phyloP scores from a whole-genome alignment of 371 early-diverging fungal species.

The Circinella umbellata region DNA sequence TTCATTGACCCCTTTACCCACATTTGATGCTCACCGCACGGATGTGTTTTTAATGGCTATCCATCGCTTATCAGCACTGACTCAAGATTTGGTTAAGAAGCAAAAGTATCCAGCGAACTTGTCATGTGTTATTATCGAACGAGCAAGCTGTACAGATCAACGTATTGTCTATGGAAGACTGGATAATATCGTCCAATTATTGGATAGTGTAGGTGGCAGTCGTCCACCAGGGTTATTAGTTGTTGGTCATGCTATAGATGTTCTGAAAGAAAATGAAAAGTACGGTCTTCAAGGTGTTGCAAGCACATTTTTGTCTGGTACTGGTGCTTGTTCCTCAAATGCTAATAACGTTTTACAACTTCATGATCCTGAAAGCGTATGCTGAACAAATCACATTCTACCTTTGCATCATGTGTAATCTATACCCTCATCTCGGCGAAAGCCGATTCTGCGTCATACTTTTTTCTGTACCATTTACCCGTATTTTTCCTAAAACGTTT shows the following conservation, averaged over 20 bases:
- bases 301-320: slow-evolving; percentile 19
- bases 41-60: slow-evolving; percentile 91
- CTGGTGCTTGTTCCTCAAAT: not conserved
- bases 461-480: no score
- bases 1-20: slow-evolving; percentile 61
- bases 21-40: slow-evolving; percentile 70
- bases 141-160: slow-evolving; percentile 77
- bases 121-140: slow-evolving; percentile 78
- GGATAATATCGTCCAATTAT: slow-evolving; percentile 58
- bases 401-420: no score
- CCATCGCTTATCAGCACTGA: slow-evolving; percentile 67
- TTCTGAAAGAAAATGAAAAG: slow-evolving; percentile 39
- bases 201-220: slow-evolving; percentile 71
- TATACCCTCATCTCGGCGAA: no score
- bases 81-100: slow-evolving; percentile 54
- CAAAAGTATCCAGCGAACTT: slow-evolving; percentile 66
- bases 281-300: slow-evolving; percentile 40
- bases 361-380: slow-evolving; percentile 53
- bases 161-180: slow-evolving; percentile 67
- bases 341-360: slow-evolving; percentile 31
- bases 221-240: slow-evolving; percentile 80
- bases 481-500: no score
- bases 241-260: slow-evolving; percentile 64
- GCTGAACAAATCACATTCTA: slow-evolving; percentile 13
- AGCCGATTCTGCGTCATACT: no score